phyloP scores from a whole-genome alignment of 345 rosid species.

The Atalantia buxifolia region DNA sequence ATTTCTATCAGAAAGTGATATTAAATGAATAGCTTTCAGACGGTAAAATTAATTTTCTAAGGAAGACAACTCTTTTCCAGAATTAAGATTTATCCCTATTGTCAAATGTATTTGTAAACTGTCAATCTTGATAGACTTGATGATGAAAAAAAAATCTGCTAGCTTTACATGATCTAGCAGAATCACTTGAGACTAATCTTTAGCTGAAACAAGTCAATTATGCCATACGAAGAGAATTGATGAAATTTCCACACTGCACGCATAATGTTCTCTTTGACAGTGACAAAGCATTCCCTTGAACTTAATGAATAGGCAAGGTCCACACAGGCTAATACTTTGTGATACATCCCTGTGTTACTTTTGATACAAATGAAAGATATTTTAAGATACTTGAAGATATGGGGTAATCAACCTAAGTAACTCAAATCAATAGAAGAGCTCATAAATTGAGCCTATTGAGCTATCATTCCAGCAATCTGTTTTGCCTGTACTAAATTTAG shows the following conservation, averaged over 20 bases:
- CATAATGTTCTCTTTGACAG: neutral
- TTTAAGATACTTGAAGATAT: neutral
- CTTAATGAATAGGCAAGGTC: neutral
- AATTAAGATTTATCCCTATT: neutral
- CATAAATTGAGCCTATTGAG: neutral
- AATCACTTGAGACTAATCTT: neutral
- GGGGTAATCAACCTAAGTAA: neutral
- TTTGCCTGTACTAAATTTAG: neutral
- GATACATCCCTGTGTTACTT: neutral
- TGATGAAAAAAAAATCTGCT: neutral
- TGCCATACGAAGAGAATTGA: neutral
- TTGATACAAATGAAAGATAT: neutral
- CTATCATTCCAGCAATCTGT: neutral
- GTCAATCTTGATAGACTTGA: neutral
- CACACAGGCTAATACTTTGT: neutral
- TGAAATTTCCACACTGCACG: neutral
- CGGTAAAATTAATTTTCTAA: neutral
- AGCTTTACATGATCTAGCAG: neutral
- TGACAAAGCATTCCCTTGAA: neutral
- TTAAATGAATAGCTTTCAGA: neutral
- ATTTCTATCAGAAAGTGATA: neutral
- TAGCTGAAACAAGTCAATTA: neutral
- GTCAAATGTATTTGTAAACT: neutral
- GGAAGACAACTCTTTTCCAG: neutral
- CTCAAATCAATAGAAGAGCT: neutral